These are phyloP conservation scores for Imleria badia DNA, from an alignment of 768 basidiomycete genomes.

Conservation along the genomic window DNA sequence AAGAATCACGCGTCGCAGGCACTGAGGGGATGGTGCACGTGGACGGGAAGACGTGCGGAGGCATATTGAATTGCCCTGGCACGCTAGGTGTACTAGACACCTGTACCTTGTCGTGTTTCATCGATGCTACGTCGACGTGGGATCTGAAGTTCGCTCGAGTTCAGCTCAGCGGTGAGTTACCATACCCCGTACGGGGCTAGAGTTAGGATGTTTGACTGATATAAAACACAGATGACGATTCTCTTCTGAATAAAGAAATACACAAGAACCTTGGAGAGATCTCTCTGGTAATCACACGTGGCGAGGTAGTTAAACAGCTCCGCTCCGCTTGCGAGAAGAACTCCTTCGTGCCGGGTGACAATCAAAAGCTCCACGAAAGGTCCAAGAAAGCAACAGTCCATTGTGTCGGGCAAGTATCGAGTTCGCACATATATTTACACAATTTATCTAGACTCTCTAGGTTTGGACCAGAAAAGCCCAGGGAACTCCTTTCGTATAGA, in stretches of 20 bases:
- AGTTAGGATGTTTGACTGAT: neutral
- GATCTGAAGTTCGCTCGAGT: conserved; percentile 18
- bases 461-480: conserved; percentile 6
- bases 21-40: neutral
- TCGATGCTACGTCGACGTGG: neutral
- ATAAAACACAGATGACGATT: conserved; percentile 19
- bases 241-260: conserved; percentile 5
- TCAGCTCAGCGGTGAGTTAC: conserved; percentile 17
- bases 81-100: neutral
- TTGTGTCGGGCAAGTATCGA: conserved; percentile 13
- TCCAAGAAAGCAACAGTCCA: conserved; percentile 24
- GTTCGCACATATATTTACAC: neutral
- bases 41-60: conserved; percentile 3
- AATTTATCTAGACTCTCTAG: neutral
- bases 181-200: neutral
- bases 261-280: conserved; percentile 18
- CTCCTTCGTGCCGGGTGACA: neutral
- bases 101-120: neutral
- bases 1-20: neutral
- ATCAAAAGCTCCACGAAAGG: no score
- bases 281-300: conserved; percentile 1
- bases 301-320: neutral
- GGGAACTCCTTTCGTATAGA: rapidly evolving
- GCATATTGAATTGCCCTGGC: rapidly evolving
- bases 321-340: rapidly evolving